These are phyloP conservation scores for Santalum album DNA, from an alignment of 164 flowering plant species.

Conservation along the genomic window DNA sequence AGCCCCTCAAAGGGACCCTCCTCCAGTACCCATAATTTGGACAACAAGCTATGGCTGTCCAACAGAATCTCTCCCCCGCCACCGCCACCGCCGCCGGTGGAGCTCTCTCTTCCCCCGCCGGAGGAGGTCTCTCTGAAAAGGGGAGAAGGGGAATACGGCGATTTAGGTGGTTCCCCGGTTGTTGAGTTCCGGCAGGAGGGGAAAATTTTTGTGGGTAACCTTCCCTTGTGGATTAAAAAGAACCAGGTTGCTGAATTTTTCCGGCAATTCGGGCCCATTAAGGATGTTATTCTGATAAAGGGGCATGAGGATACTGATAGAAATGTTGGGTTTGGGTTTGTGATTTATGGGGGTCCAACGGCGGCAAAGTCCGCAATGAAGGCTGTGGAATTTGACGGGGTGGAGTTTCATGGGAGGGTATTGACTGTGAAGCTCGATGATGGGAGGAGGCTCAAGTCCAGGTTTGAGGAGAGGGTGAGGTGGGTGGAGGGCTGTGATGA, in stretches of 20 bases:
- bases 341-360: constrained; percentile 53
- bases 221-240: constrained; percentile 84
- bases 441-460: constrained; percentile 63
- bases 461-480: constrained; percentile 43
- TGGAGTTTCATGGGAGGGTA: constrained; percentile 84
- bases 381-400: constrained; percentile 91
- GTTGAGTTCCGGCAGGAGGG: constrained; percentile 57
- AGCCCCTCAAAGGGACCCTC: constrained; percentile 9
- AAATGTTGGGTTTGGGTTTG: constrained; percentile 79
- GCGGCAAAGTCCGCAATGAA: constrained; percentile 62
- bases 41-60: constrained; percentile 52
- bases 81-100: constrained; percentile 12
- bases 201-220: constrained; percentile 80
- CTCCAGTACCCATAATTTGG: constrained; percentile 15
- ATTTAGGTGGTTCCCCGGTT: neutral
- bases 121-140: neutral
- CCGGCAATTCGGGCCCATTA: constrained; percentile 83
- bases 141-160: neutral
- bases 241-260: constrained; percentile 63
- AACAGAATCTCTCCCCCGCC: constrained; percentile 56
- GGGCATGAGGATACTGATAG: constrained; percentile 59
- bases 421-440: constrained; percentile 89
- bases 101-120: constrained; percentile 3
- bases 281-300: constrained; percentile 70
- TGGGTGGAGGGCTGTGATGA: constrained; percentile 50